Evolutionary conservation across 495 filamentous ascomycete genomes (phyloP).

Genomic region (Penicillium argentinense): DNA sequence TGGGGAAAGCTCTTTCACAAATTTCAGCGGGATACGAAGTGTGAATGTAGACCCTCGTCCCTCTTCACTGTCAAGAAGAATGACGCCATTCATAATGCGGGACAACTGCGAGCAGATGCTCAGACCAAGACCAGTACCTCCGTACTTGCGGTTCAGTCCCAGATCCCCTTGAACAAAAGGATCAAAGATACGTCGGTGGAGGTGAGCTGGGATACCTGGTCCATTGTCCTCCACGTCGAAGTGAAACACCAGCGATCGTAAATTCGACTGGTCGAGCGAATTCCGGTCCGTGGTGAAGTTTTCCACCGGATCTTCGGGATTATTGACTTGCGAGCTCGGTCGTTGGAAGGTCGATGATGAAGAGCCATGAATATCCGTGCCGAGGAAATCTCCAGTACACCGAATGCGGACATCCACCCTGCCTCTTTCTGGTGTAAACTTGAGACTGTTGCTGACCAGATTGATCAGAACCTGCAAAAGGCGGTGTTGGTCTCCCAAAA

Average conservation of each 20-base stretch:
- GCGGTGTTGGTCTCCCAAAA: constrained; percentile 90
- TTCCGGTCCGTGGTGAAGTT: constrained; percentile 42
- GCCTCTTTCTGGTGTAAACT: constrained; percentile 83
- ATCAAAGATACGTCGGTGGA: constrained; percentile 84
- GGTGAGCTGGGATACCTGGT: constrained; percentile 77
- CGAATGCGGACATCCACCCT: constrained; percentile 71
- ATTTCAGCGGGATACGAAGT: constrained; percentile 80
- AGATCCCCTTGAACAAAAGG: constrained; percentile 92
- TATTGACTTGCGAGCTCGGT: constrained; percentile 23
- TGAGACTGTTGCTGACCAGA: constrained; percentile 86
- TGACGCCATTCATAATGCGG: constrained; percentile 75
- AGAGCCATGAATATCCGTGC: no score
- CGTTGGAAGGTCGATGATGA: no score
- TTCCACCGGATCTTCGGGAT: constrained; percentile 20
- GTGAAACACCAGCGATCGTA: constrained; percentile 68
- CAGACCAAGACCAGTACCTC: constrained; percentile 86
- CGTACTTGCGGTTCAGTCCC: constrained; percentile 84
- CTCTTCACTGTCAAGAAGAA: constrained; percentile 68
- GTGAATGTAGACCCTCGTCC: constrained; percentile 79
- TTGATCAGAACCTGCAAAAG: constrained; percentile 92
- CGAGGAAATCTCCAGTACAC: constrained; percentile 39
- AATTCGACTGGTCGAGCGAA: constrained; percentile 16
- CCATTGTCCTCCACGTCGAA: constrained; percentile 90
- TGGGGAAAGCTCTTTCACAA: constrained; percentile 62
- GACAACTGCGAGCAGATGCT: constrained; percentile 88